phyloP scores from a whole-genome alignment of 495 filamentous ascomycete species.

The Penicillium desertorum region DNA sequence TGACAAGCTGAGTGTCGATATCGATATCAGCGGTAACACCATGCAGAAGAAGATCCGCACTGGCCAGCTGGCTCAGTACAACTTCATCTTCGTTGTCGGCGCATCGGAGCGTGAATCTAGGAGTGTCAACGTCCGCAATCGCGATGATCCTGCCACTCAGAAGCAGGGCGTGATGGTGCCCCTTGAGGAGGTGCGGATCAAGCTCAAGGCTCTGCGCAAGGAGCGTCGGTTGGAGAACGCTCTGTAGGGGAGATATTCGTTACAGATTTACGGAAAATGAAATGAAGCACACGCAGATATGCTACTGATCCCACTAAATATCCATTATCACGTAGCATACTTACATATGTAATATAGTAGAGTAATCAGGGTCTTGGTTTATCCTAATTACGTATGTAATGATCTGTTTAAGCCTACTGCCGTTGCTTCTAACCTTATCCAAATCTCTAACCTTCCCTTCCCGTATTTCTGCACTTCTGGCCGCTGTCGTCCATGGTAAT shows the following conservation, averaged over 20 bases:
- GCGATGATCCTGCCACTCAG: slow-evolving; percentile 83
- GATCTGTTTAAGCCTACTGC: no score
- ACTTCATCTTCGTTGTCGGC: slow-evolving; percentile 90
- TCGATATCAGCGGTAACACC: slow-evolving; percentile 87
- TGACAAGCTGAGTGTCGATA: slow-evolving; percentile 72
- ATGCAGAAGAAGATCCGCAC: slow-evolving; percentile 94
- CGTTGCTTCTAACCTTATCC: no score
- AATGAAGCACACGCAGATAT: slow-evolving; percentile 17
- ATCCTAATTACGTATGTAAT: no score
- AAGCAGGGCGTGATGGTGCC: slow-evolving; percentile 68
- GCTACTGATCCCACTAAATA: slow-evolving; percentile 9
- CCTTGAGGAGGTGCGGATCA: slow-evolving; percentile 73
- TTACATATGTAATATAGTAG: slow-evolving; percentile 3
- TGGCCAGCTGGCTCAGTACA: slow-evolving; percentile 85
- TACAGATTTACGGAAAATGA: slow-evolving; percentile 20
- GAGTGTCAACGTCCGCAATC: slow-evolving; percentile 85
- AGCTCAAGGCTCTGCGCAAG: slow-evolving; percentile 68
- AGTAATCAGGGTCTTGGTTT: background rate
- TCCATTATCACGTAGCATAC: background rate
- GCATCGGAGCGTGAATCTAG: slow-evolving; percentile 73
- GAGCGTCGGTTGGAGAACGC: slow-evolving; percentile 58
- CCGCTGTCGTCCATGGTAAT: no score
- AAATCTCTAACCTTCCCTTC: no score
- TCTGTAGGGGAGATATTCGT: slow-evolving; percentile 29
- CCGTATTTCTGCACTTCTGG: no score